phyloP scores from a whole-genome alignment of 257 asterid species.

The Salvia rosmarinus region DNA sequence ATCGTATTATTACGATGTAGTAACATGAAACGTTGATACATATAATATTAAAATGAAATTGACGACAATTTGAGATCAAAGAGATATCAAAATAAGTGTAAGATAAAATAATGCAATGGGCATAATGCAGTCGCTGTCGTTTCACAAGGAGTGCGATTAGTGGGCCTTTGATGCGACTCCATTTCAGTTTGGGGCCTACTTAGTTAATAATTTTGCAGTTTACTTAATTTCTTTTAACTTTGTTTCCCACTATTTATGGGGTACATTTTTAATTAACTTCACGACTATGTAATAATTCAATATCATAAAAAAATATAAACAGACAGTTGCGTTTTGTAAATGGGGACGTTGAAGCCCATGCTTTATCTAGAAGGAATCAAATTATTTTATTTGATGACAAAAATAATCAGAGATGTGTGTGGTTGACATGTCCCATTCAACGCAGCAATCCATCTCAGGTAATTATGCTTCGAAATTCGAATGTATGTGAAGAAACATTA shows the following conservation, averaged over 20 bases:
- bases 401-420: constrained; percentile 17
- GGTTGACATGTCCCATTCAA: constrained; percentile 26
- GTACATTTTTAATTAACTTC: background rate
- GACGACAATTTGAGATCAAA: no score
- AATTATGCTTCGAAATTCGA: background rate
- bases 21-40: no score
- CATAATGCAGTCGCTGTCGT: constrained; percentile 24
- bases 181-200: constrained; percentile 30
- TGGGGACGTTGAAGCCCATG: constrained; percentile 22
- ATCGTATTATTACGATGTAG: no score
- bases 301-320: background rate
- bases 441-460: constrained; percentile 8
- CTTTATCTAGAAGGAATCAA: constrained; percentile 26
- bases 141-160: constrained; percentile 29
- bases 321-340: background rate
- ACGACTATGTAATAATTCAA: background rate
- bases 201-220: constrained; percentile 16
- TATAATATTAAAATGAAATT: no score
- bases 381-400: constrained; percentile 23
- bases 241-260: background rate
- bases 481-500: background rate
- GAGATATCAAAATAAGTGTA: no score
- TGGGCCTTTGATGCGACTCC: constrained; percentile 34
- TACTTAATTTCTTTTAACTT: background rate
- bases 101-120: constrained; percentile 27